Evolutionary conservation across 2,329 filamentous ascomycete species (phyloP), one percentile per base, ranked within the genome.

Genomic region (Verruconis gallopava): DNA sequence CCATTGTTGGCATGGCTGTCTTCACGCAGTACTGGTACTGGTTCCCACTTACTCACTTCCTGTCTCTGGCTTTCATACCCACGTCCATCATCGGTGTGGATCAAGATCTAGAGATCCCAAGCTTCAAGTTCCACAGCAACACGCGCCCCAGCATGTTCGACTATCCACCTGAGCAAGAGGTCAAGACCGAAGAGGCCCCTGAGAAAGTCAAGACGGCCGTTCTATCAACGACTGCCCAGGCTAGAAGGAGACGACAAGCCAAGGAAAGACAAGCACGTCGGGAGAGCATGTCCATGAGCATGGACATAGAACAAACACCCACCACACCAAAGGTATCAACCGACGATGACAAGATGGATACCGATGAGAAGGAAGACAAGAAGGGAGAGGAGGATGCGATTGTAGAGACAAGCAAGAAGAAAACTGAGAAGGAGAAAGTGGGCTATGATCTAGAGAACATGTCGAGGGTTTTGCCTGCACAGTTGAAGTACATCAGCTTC

Each of bases 11-110:
- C 51, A 94, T 94, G 79, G 89, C 86, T 20, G 83, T 98, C 42
- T 98, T 98, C 65, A 93, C 88, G 5, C 91, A 98, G 61, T 98
- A 98, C 69, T 98, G 91, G 91, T 98, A 98, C 69, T 98, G 91
- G 91, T 98, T 98, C 75, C 91, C 91, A 46, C 81, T 96, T 54
- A 93, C 91, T 21, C 91, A 98, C 64, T 98, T 98, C 76, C 63
- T 98, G 44, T 93, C 89, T 1, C 72, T 98, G 47, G 88, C 85
- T 55, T 96, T 98, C 65, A 86, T 85, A n/a, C 91, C 91, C 1
- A 98, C 93, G 1, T 83, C 91, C 1, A 83, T 98, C 55, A 95
- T 96, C 52, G 89, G 84, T 46, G 77, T 98, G 19, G 88, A 98
- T 57, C 81, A 93, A 55, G 85, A 95, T 55, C 73, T 98, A 12